Base-by-base conservation (phyloP, 1,139 yeast genomes). In the Scheffersomyces lignicola region DNA sequence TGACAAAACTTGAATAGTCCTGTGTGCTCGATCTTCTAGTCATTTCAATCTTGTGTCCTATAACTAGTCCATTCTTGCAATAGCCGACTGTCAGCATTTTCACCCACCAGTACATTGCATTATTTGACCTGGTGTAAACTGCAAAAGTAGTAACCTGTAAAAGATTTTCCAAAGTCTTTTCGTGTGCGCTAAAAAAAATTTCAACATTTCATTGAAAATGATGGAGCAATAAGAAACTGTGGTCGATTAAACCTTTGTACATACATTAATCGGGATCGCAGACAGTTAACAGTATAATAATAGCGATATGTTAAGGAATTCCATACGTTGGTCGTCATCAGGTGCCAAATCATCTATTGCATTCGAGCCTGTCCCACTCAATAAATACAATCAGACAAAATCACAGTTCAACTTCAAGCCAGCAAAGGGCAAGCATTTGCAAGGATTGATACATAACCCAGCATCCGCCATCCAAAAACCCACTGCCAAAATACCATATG, bases 401-500 rank as follows among this genome's bases (percentile, higher is more conserved):
- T 69, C 76, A 9, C 61, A 67, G 22, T 69, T 59, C 49, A 70
- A 70, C 50, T 62, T 70, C 52, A 69, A 64, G 48, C 76, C 76
- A 5, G 12, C 29, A 5, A 26, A 26, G 11, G 5, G 3, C 4
- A 54, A 51, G 29, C 57, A 59, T 24, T 58, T 65, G 6, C 60
- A 58, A 36, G 75, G 75, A 3, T 54, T 70, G 36, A 61, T 69
- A 18, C 59, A 60, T 45, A 62, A 60, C 37, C 73, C 73, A 10
- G 69, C 73, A 34, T 49, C 65, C 33, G 48, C 65, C 23, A 48
- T 58, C 27, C 30, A 43, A 18, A 41, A 49, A 15, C 60, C 66
- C 18, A 47, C 52, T 8, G 48, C 58, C 35, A 56, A 53, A 39
- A 87, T 95, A 0, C 95, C 96, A 22, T 73, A 73, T 43, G 80